A percentile compares a stretch with the other conserved stretches of the same genome.
Evolutionary conservation across 345 rosid species (phyloP).

Genomic region (Carallia brachiata): DNA sequence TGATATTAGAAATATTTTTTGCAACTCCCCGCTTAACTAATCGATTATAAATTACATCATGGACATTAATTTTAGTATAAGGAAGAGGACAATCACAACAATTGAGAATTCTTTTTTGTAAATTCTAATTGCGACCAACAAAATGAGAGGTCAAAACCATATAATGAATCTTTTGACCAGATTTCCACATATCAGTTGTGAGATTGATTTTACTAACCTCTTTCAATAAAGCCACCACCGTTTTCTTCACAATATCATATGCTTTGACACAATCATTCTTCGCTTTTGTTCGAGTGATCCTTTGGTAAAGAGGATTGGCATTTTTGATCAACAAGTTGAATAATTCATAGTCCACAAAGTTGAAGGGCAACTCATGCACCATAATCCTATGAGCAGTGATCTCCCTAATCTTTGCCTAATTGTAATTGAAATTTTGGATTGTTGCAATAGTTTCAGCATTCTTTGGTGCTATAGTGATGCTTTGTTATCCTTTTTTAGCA

Average conservation of each 20-base stretch:
- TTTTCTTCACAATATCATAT: slow-evolving; percentile 2
- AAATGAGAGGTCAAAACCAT: background rate
- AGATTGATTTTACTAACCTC: background rate
- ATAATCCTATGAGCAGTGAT: background rate
- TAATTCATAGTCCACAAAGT: background rate
- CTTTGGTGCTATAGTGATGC: background rate
- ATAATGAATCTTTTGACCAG: background rate
- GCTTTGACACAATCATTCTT: background rate
- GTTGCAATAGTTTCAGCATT: no score
- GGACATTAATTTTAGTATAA: background rate
- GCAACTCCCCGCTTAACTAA: slow-evolving; percentile 4
- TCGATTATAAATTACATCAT: background rate
- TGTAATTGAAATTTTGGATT: background rate
- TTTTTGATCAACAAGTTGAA: background rate
- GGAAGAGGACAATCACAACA: background rate
- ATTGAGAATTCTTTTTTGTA: background rate
- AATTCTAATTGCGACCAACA: background rate
- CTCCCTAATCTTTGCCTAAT: slow-evolving; percentile 1
- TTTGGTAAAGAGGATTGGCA: background rate
- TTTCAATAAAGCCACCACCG: background rate
- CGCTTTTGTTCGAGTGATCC: background rate
- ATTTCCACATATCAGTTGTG: slow-evolving; percentile 1
- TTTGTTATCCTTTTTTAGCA: background rate
- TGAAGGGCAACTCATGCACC: background rate
- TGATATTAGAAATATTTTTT: background rate